phyloP scores from a whole-genome alignment of 768 basidiomycete species.

The Aureoboletus auriporus region DNA sequence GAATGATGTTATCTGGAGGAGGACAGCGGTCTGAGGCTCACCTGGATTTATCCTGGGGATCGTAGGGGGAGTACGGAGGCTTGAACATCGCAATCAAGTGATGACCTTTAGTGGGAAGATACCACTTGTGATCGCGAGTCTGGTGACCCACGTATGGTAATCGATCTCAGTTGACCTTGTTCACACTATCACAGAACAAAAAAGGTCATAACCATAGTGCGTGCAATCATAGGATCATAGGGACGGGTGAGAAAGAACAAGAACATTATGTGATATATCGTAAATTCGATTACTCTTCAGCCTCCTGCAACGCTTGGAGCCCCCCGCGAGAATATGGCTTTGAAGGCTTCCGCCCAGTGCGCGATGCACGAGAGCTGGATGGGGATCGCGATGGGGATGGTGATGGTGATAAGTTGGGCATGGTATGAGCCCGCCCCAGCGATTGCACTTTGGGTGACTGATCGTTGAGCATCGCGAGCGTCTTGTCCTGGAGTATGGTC shows the following conservation, averaged over 20 bases:
- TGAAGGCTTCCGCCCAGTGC: not conserved
- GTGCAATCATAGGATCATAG: no score
- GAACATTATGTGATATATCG: no score
- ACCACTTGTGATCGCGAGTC: no score
- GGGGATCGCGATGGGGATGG: no score
- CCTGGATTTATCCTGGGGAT: slow-evolving; percentile 68
- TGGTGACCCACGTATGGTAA: not conserved
- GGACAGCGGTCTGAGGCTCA: slow-evolving; percentile 27
- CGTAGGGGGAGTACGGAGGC: slow-evolving; percentile 64
- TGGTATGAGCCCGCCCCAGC: slow-evolving; percentile 14
- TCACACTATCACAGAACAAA: no score
- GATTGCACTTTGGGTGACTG: not conserved
- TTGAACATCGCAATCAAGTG: slow-evolving; percentile 32
- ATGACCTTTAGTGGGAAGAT: no score
- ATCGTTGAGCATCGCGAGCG: slow-evolving; percentile 2
- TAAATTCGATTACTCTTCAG: not conserved
- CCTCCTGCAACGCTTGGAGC: slow-evolving; percentile 1
- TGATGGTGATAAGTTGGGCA: slow-evolving; percentile 8
- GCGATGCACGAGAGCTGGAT: not conserved
- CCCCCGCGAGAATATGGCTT: not conserved
- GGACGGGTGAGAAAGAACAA: no score
- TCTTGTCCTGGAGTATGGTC: not conserved
- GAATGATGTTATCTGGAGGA: not conserved
- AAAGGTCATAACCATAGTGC: no score
- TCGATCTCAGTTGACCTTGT: no score